Base-by-base conservation (phyloP, 139 green algal species). In the Micractinium conductrix region DNA sequence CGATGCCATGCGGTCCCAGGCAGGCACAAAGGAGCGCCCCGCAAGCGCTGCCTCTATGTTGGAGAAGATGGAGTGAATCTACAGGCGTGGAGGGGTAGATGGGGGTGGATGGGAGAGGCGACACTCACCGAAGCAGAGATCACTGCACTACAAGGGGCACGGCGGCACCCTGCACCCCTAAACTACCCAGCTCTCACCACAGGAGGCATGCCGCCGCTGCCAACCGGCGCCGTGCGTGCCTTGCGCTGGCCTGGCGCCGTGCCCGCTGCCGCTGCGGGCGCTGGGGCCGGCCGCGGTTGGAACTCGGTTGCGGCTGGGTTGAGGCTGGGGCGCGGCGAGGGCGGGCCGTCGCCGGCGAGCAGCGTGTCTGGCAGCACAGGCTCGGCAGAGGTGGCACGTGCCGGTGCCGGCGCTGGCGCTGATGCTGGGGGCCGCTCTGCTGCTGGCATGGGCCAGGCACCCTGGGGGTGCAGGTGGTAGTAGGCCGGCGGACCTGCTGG, bases 1-100 rank as follows among this genome's bases (percentile, higher is more conserved):
- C n/a, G 73, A 4, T 44, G 50, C 38, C 21, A 1, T n/a, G 0
- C 55, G 55, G 55, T 74, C 60, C 78, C 62, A 74, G 42, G 60
- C 42, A 19, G 78, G 78, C 62, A 83, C n/a, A 67, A 75, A 74
- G 62, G 78, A 62, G 42, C 78, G 76, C 24, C 58, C 76, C 2
- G 76, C 76, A 38, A 82, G 58, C 2, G 76, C 76, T 8, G 76
- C 58, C 76, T 73, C 76, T 4, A 82, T 72, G 37, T 65, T 43
- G 38, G 9, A 50, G 30, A 82, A 81, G 50, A 70, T 70, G 74
- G 53, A 37, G 50, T 81, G 74, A 21, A 70, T 38, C 50, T 69
- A 53, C 37, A 17, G 37, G 21, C 6, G 2, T 9, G 40, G 35
- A 30, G 67, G 14, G 14, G 10, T 14, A 69, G 2, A 38, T 24